A percentile compares a stretch with the other conserved stretches of the same genome.
phyloP scores from a whole-genome alignment of 2,329 filamentous ascomycete genomes.

The Talaromyces piceae region DNA sequence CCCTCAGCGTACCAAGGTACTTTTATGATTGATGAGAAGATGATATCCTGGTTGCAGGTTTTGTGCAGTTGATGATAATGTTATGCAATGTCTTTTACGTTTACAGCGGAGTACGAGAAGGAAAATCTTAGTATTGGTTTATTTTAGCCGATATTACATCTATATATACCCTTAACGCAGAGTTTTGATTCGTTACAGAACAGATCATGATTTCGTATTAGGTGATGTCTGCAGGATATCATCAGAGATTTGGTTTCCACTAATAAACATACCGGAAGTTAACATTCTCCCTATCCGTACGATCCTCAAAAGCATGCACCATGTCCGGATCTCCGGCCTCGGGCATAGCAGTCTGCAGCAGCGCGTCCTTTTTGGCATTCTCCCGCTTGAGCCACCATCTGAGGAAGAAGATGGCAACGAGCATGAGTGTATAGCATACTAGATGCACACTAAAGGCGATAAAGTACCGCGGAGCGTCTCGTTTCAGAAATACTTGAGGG shows the following conservation, averaged over 20 bases:
- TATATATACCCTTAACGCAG: neutral
- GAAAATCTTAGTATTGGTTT: neutral
- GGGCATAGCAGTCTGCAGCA: conserved; percentile 36
- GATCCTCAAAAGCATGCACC: conserved; percentile 54
- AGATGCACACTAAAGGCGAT: conserved; percentile 64
- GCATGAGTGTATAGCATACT: conserved; percentile 58
- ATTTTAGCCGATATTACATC: neutral
- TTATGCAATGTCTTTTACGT: neutral
- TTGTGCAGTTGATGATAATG: neutral
- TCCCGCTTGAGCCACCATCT: conserved; percentile 51
- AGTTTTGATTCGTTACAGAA: too few relatives aligned
- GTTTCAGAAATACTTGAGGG: conserved; percentile 56
- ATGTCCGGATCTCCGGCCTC: conserved; percentile 37
- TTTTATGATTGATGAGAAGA: conserved; percentile 13
- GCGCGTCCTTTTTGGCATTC: conserved; percentile 52
- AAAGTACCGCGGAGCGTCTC: conserved; percentile 58
- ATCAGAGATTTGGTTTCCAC: neutral
- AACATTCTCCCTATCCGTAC: conserved; percentile 55
- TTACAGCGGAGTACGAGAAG: neutral
- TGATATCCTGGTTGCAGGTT: conserved; percentile 10
- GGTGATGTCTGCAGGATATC: neutral
- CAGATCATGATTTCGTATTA: neutral
- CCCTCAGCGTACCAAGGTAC: neutral
- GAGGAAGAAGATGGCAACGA: conserved; percentile 50
- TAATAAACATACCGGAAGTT: conserved; percentile 54